Evolutionary conservation across 2,329 filamentous ascomycete species (phyloP), one percentile per base, ranked within the genome.

Genomic region (Epichloe gansuensis): DNA sequence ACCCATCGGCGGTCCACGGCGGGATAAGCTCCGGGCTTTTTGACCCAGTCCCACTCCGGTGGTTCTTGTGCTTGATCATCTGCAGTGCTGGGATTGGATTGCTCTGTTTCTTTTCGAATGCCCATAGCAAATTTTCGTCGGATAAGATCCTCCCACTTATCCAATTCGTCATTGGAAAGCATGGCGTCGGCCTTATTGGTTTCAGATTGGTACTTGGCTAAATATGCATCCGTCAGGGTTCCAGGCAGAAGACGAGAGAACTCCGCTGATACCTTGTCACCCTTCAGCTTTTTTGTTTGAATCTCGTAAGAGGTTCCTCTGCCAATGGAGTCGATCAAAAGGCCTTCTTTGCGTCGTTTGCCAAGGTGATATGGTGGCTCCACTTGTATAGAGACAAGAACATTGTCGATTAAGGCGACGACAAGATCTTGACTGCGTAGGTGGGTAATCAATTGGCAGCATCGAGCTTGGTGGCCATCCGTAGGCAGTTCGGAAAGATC

Each of bases 271-370:
- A 59, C 47, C 6, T 62, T 61, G 4, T 67, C 66, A 35, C 59
- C 60, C 55, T 65, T 65, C 4, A 52, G 54, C 46, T 62, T 67
- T 56, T 71, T 70, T 5, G 62, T 50, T 17, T 65, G 57, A 41
- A 69, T 58, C 57, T 71, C 69, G 4, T 69, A 60, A 11, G 68
- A 66, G 1, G 72, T 69, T 3, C 84, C 85, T 55, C 83, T 83
- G 2, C 85, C 84, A 51, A 91, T 80, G 0, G 86, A 85, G 62
- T 91, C 85, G 37, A 87, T 84, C 28, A 91, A 69, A 7, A 87
- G 72, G 8, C 84, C 83, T 50, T 80, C 76, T 41, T 76, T 76
- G 39, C 77, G 72, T 65, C 79, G 77, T 56, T 73, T 77, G 54
- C 73, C 72, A n/a, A 77, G 72, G 46, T 68, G 70, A 60, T 75